phyloP scores from a whole-genome alignment of 2,329 filamentous ascomycete genomes.

The Colletotrichum sp. region DNA sequence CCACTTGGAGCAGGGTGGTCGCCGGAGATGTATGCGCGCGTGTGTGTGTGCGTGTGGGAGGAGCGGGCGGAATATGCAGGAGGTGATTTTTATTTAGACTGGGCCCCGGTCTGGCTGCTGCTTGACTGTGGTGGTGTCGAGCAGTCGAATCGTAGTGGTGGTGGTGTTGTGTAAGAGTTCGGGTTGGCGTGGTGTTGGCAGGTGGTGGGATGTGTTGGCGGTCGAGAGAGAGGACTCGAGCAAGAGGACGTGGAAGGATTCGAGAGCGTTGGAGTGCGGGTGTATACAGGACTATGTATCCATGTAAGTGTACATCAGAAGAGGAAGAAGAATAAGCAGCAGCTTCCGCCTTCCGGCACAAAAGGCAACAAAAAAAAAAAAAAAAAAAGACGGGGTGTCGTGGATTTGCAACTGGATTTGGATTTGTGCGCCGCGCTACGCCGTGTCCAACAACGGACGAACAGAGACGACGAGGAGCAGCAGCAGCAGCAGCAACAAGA shows the following conservation, averaged over 20 bases:
- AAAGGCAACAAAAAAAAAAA: neutral
- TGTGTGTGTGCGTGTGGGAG: neutral
- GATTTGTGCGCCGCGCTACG: neutral
- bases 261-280: neutral
- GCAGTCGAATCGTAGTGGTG: neutral
- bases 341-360: neutral
- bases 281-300: constrained; percentile 9
- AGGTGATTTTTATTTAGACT: neutral
- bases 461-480: neutral
- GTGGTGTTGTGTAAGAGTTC: neutral
- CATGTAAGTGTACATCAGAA: constrained; percentile 4
- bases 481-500: neutral
- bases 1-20: neutral
- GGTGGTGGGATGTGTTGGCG: neutral
- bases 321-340: neutral
- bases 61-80: constrained; percentile 17
- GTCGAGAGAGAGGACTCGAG: neutral
- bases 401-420: neutral
- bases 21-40: neutral
- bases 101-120: neutral
- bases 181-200: neutral
- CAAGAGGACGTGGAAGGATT: neutral
- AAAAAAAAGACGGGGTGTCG: neutral
- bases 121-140: neutral
- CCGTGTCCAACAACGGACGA: constrained; percentile 2